These are phyloP conservation scores for Berberis thunbergii DNA, from an alignment of 164 flowering plant species.

Conservation along the genomic window DNA sequence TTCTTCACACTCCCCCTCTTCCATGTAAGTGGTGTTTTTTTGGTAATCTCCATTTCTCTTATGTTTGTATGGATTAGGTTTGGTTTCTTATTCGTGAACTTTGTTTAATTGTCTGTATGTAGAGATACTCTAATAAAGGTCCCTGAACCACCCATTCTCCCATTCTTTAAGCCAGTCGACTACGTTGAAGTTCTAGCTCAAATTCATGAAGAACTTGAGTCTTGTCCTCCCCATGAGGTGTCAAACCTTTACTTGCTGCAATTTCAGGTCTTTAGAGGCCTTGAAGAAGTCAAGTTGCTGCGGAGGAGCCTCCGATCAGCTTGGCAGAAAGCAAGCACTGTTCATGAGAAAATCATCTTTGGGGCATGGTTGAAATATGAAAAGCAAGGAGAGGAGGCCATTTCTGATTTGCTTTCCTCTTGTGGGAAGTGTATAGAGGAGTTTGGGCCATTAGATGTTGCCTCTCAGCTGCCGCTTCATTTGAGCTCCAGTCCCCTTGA, in stretches of 20 bases:
- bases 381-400: conserved; percentile 75
- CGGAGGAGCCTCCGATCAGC: conserved; percentile 78
- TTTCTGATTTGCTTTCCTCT: conserved; percentile 65
- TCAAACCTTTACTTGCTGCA: conserved; percentile 73
- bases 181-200: conserved; percentile 89
- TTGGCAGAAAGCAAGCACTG: conserved; percentile 59
- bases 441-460: conserved; percentile 58
- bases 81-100: not conserved
- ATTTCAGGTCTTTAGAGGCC: conserved; percentile 87
- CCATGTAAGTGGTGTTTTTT: conserved; percentile 51
- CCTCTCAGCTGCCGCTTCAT: conserved; percentile 38
- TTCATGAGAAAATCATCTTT: conserved; percentile 72
- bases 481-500: conserved; percentile 13
- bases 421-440: conserved; percentile 65
- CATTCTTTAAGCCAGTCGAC: conserved; percentile 76
- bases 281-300: conserved; percentile 78
- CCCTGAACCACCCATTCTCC: conserved; percentile 69
- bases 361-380: conserved; percentile 96
- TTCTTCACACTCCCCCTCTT: conserved; percentile 51
- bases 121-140: conserved; percentile 94
- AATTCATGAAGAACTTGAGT: conserved; percentile 91
- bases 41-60: not conserved
- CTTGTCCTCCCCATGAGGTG: conserved; percentile 49
- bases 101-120: not conserved
- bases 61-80: not conserved